Evolutionary conservation across 2,329 filamentous ascomycete species (phyloP).

Genomic region (Epichloe sibirici): DNA sequence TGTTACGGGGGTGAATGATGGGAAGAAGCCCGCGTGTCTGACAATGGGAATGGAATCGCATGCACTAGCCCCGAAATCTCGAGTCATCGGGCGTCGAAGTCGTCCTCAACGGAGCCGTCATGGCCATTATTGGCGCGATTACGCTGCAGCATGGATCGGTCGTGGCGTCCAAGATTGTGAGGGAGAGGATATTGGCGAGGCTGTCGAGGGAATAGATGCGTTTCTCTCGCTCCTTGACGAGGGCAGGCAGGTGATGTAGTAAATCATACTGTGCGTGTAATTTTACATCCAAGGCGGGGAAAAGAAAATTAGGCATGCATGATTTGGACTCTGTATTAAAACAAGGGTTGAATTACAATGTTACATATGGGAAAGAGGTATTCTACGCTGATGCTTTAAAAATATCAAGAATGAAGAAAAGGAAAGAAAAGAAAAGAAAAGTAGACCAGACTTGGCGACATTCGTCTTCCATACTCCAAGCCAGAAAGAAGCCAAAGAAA

Average conservation of each 20-base stretch:
- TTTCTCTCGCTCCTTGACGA: no score
- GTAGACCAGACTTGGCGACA: no score
- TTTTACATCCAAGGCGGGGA: no score
- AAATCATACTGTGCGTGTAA: slow-evolving; percentile 11
- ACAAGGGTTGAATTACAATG: background rate
- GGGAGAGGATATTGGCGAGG: slow-evolving; percentile 56
- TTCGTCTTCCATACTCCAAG: background rate
- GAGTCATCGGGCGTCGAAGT: slow-evolving; percentile 59
- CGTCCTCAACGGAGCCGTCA: slow-evolving; percentile 65
- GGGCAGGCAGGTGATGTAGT: background rate
- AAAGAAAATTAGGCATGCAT: no score
- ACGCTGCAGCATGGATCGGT: slow-evolving; percentile 78
- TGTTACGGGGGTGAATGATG: background rate
- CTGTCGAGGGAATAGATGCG: slow-evolving; percentile 10
- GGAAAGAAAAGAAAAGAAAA: no score
- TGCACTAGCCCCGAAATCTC: slow-evolving; percentile 49
- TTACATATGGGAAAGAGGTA: background rate
- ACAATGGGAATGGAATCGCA: no score
- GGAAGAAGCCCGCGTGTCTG: background rate
- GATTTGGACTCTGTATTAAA: slow-evolving; percentile 7
- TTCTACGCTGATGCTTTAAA: background rate
- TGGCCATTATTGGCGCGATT: slow-evolving; percentile 78
- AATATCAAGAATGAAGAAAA: no score
- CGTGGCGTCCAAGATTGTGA: slow-evolving; percentile 60
- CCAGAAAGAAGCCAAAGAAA: background rate